These are phyloP conservation scores for Tuber indicum DNA, from an alignment of 495 filamentous ascomycete genomes.

Conservation along the genomic window DNA sequence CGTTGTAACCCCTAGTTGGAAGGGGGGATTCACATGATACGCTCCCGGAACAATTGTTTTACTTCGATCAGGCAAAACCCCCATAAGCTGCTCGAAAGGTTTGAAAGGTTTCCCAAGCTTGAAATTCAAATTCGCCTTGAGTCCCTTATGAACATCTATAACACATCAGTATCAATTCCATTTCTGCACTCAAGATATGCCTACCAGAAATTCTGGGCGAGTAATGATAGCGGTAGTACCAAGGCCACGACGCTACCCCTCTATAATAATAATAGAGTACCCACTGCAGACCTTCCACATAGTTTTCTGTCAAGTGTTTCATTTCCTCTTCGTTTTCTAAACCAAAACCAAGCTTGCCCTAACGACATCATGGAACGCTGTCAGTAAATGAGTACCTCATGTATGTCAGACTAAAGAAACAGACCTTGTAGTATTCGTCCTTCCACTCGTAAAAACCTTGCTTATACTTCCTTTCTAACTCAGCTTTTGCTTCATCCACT, in stretches of 20 bases:
- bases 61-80: constrained; percentile 91
- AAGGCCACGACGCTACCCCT: constrained; percentile 95
- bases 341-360: constrained; percentile 83
- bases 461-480: constrained; percentile 75
- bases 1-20: neutral
- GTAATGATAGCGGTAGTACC: constrained; percentile 97
- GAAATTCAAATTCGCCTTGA: constrained; percentile 85
- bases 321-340: constrained; percentile 75
- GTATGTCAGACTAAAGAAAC: neutral
- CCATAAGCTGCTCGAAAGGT: constrained; percentile 96
- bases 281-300: constrained; percentile 97
- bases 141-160: constrained; percentile 77
- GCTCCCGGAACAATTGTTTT: constrained; percentile 86
- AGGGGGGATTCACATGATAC: constrained; percentile 53
- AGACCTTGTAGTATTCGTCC: constrained; percentile 69
- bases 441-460: constrained; percentile 87
- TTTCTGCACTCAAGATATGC: constrained; percentile 14
- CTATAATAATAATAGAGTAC: constrained; percentile 97
- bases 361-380: neutral
- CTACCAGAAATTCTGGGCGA: constrained; percentile 89
- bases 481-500: constrained; percentile 65
- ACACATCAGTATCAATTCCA: constrained; percentile 12
- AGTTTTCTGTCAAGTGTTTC: constrained; percentile 82
- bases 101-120: constrained; percentile 86
- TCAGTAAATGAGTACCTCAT: neutral